phyloP scores from a whole-genome alignment of 805 yeast species.

The Suhomyces pyralidae region DNA sequence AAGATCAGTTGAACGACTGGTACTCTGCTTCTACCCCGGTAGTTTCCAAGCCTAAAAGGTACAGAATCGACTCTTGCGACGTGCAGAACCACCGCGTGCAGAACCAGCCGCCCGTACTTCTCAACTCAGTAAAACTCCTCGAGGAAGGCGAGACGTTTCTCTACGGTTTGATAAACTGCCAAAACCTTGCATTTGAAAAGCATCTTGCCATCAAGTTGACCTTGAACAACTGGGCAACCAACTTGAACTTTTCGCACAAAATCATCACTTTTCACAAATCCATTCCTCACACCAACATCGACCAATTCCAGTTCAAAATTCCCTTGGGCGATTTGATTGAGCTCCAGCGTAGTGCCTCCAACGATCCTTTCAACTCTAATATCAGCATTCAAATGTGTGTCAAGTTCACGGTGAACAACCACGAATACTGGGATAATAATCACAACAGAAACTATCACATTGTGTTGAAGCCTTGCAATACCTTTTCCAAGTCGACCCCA shows the following conservation, averaged over 20 bases:
- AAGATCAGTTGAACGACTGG: conserved; percentile 14
- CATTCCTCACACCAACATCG: conserved; percentile 28
- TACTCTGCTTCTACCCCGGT: conserved; percentile 4
- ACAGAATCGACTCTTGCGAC: conserved; percentile 13
- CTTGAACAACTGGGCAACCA: conserved; percentile 47
- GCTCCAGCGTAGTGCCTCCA: conserved; percentile 9
- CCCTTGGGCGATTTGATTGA: conserved; percentile 32
- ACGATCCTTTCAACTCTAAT: background rate
- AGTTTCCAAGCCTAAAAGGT: conserved; percentile 6
- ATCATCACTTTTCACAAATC: conserved; percentile 18
- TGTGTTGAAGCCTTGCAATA: conserved; percentile 18
- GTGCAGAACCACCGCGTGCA: conserved; percentile 11
- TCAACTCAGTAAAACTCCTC: conserved; percentile 35
- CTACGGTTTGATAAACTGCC: conserved; percentile 27
- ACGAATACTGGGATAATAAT: conserved; percentile 40
- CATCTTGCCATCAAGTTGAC: conserved; percentile 44
- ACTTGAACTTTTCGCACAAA: conserved; percentile 20
- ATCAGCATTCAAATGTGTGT: conserved; percentile 35
- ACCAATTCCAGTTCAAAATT: conserved; percentile 51
- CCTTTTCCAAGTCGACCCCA: conserved; percentile 1
- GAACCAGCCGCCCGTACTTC: conserved; percentile 23
- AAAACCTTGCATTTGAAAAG: conserved; percentile 39
- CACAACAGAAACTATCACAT: conserved; percentile 34
- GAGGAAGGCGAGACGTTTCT: conserved; percentile 8
- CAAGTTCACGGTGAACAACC: conserved; percentile 27